Base-by-base conservation (phyloP, 768 basidiomycete species). In the Sistotremastrum niveocremeum region DNA sequence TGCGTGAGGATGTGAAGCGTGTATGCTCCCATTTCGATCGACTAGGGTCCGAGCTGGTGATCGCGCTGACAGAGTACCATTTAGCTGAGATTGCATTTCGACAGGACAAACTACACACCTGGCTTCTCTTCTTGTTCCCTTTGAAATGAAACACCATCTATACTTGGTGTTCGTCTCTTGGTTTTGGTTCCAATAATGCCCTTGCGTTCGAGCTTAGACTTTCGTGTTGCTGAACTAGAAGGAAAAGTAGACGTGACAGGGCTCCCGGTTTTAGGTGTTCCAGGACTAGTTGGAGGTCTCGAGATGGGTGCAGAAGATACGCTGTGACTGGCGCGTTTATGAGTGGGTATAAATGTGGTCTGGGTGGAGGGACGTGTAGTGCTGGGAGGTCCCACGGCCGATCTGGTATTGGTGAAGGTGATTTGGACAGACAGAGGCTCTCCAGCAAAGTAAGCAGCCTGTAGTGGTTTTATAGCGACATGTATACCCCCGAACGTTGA, bases 391-490 rank as follows among this genome's bases (percentile, higher is more conserved):
- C 62, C 56, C 28, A 68, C 66, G 0, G 64, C 54, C 40, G 78
- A 69, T 30, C 77, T 77, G 4, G 79, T 81, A 59, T 94, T 95
- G 42, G 84, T 81, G 62, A 95, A 89, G 0, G 84, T 83, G 52
- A 97, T 79, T 3, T 78, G 82, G 8, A 86, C 87, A 2, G 79
- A 69, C 62, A 94, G 88, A 0, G 74, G 67, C 62, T 97, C 93
- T 47, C 93, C 93, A 0, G 93, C 88, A 60, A 93, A 97, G 64
- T 84, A 97, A 0, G 89, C 86, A 0, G 87, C 83, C 51, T 90
- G 84, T 0, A 84, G 71, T 2, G 93, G 93, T 0, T 74, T 73
- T 20, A 85, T 80, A 30, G 76, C 72, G 36, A 87, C 77, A 35
- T 81, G 77, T 4, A 87, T 70, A 38, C 70, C 69, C 20, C 20